Percentiles rank a stretch among this genome's conserved stretches.
These are phyloP conservation scores for Fraxinus xanthoxyloides DNA, from an alignment of 305 asterid genomes.

Conservation along the genomic window DNA sequence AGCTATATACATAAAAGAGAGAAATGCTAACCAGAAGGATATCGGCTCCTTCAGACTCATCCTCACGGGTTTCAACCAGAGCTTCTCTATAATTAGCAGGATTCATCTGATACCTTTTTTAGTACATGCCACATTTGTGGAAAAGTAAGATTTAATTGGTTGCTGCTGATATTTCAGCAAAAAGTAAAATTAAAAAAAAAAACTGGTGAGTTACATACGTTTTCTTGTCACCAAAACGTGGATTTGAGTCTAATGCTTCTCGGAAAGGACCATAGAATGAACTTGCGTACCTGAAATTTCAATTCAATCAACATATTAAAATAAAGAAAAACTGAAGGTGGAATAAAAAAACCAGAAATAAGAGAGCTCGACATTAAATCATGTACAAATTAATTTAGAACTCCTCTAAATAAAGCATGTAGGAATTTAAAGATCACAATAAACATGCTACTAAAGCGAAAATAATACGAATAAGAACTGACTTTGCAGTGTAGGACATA, in stretches of 20 bases:
- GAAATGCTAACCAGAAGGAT: constrained; percentile 69
- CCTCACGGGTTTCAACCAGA: constrained; percentile 71
- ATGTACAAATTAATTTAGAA: neutral
- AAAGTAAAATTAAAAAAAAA: neutral
- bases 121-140: constrained; percentile 9
- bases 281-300: constrained; percentile 75
- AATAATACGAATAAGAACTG: constrained; percentile 15
- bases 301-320: constrained; percentile 6
- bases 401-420: constrained; percentile 1
- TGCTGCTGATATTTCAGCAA: neutral
- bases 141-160: constrained; percentile 16
- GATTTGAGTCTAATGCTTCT: constrained; percentile 94
- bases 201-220: constrained; percentile 43
- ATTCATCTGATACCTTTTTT: constrained; percentile 87
- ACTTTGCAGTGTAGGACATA: constrained; percentile 98
- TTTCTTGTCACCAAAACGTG: constrained; percentile 97
- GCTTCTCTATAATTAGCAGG: constrained; percentile 96
- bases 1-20: neutral
- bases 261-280: constrained; percentile 95
- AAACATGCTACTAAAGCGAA: constrained; percentile 1
- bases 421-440: neutral
- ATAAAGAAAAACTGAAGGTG: neutral
- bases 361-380: neutral
- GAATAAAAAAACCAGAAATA: neutral
- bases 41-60: constrained; percentile 99